These are phyloP conservation scores for Fusarium cyanostomum DNA, from an alignment of 2,329 filamentous ascomycete species.

Conservation along the genomic window DNA sequence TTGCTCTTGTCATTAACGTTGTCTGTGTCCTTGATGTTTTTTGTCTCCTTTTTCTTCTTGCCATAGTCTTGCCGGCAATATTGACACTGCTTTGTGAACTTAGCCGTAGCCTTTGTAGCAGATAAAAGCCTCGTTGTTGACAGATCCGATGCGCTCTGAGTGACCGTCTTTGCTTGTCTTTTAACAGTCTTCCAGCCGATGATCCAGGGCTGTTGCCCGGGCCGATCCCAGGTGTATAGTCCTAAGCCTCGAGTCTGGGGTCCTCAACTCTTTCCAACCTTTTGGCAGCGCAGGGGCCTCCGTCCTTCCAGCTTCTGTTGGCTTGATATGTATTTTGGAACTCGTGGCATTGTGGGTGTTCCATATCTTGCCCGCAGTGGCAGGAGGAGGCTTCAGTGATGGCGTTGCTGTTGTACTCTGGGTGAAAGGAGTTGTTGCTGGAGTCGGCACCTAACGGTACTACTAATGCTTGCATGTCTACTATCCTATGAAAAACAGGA, in stretches of 20 bases:
- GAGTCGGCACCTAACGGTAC: too few species aligned
- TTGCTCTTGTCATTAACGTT: background rate
- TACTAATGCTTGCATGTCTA: too few species aligned
- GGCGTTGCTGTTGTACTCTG: too few species aligned
- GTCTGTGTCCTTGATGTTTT: background rate
- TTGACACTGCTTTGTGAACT: background rate
- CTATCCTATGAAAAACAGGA: too few species aligned
- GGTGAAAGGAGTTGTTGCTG: too few species aligned
- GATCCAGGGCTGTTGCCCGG: constrained; percentile 20
- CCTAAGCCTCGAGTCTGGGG: constrained; percentile 20
- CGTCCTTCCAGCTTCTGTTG: background rate
- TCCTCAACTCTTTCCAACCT: constrained; percentile 30
- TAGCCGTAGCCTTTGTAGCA: constrained; percentile 9
- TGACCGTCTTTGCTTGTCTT: background rate
- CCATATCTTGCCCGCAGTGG: constrained; percentile 20
- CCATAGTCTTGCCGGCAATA: constrained; percentile 3
- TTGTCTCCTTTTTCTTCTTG: constrained; percentile 19
- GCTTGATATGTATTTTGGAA: constrained; percentile 30
- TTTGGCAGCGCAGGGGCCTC: constrained; percentile 14
- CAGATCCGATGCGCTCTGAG: background rate
- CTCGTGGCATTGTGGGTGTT: constrained; percentile 32
- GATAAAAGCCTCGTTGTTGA: background rate
- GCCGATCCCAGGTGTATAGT: constrained; percentile 31
- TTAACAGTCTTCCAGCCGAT: background rate
- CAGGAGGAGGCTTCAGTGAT: too few species aligned